These are phyloP conservation scores for Xylaria sp. DNA, from an alignment of 495 filamentous ascomycete genomes.

Conservation along the genomic window DNA sequence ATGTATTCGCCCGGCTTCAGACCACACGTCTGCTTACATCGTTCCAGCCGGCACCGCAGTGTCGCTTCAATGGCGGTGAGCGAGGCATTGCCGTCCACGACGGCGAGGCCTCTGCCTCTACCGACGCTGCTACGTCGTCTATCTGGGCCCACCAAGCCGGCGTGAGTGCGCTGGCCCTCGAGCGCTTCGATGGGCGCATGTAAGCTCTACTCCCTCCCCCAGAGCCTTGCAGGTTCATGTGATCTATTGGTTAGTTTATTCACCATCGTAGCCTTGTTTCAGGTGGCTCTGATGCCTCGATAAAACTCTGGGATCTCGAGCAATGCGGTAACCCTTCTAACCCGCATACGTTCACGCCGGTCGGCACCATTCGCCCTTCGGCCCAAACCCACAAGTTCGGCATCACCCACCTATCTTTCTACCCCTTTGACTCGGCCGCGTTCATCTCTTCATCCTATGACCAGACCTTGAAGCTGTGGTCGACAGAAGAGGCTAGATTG, in stretches of 20 bases:
- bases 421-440: conserved; percentile 80
- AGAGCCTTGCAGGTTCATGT: not conserved
- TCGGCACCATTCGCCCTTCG: conserved; percentile 47
- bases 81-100: conserved; percentile 36
- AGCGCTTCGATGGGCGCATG: conserved; percentile 80
- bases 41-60: conserved; percentile 66
- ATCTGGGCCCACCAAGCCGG: conserved; percentile 74
- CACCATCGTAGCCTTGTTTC: conserved; percentile 70
- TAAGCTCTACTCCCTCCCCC: conserved; percentile 46
- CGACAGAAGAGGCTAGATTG: conserved; percentile 64
- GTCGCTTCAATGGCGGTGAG: conserved; percentile 71
- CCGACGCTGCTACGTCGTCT: conserved; percentile 34
- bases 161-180: conserved; percentile 76
- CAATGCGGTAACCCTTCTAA: conserved; percentile 44
- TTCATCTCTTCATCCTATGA: conserved; percentile 88
- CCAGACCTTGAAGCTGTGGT: conserved; percentile 80
- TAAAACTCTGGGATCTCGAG: conserved; percentile 86
- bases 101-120: conserved; percentile 28
- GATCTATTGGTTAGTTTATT: conserved; percentile 24
- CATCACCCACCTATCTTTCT: conserved; percentile 85
- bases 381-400: conserved; percentile 68
- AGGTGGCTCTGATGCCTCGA: conserved; percentile 78
- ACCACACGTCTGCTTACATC: conserved; percentile 61
- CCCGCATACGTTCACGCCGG: conserved; percentile 57
- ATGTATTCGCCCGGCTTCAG: conserved; percentile 67